Percentiles rank a stretch among this genome's conserved stretches.
phyloP scores from a whole-genome alignment of 1,284 basidiomycete genomes.

The Cutaneotrichosporon mucoides region DNA sequence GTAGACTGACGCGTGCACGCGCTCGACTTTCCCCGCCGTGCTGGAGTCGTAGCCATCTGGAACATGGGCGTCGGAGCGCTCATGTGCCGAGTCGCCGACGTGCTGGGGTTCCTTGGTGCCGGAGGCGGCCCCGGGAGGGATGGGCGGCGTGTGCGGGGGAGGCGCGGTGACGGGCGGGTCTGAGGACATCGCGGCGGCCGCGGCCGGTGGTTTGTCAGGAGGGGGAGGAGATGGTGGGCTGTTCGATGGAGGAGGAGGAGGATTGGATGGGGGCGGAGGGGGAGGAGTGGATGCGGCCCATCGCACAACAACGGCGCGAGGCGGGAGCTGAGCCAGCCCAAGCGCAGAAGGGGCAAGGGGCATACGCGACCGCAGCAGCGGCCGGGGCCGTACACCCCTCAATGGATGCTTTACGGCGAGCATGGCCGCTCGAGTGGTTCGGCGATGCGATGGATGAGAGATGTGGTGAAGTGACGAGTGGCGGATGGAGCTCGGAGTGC shows the following conservation, averaged over 20 bases:
- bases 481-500: no score
- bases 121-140: neutral
- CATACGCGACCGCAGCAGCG: neutral
- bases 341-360: neutral
- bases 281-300: neutral
- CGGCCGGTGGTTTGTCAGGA: neutral
- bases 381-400: neutral
- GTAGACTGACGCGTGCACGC: slow-evolving; percentile 44
- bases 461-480: no score
- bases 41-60: neutral
- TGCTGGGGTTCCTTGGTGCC: neutral
- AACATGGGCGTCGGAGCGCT: neutral
- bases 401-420: slow-evolving; percentile 4
- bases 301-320: neutral
- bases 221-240: neutral
- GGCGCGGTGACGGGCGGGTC: no score
- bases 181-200: no score
- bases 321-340: neutral
- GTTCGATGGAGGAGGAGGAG: neutral
- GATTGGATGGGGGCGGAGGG: neutral
- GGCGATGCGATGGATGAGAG: neutral
- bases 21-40: slow-evolving; percentile 16
- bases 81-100: neutral
- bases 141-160: no score
- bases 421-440: neutral